Conservation (phyloP, 1,139 yeast genomes). For the Pichia sp. region DNA sequence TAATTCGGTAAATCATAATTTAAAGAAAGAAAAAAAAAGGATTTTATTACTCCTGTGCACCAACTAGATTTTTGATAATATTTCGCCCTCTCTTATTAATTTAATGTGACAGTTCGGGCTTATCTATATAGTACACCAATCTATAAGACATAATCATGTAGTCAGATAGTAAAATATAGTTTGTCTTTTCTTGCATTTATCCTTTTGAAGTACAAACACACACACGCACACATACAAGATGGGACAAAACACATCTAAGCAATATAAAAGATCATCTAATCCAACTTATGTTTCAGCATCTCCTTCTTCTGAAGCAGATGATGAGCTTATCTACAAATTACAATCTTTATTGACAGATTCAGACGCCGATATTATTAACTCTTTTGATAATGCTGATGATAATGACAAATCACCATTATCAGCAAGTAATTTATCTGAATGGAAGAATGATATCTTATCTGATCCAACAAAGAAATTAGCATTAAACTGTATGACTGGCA, state of each 20-base stretch:
- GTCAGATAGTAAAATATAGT: too few species aligned
- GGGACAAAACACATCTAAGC: conserved; percentile 27
- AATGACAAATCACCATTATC: conserved; percentile 31
- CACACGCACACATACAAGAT: too few species aligned
- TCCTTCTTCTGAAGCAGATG: conserved; percentile 21
- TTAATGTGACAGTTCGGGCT: too few species aligned
- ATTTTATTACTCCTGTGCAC: too few species aligned
- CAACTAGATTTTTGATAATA: too few species aligned
- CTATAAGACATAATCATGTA: too few species aligned
- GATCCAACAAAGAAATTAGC: conserved; percentile 56
- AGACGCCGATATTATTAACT: too few species aligned
- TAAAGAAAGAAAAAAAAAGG: too few species aligned
- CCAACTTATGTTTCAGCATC: conserved; percentile 18
- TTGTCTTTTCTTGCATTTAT: not conserved
- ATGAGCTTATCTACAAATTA: conserved; percentile 26
- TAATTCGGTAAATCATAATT: too few species aligned
- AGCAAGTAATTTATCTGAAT: conserved; percentile 33
- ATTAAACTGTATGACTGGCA: conserved; percentile 51
- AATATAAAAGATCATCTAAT: not conserved
- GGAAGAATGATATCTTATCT: conserved; percentile 45
- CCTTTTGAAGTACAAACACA: not conserved
- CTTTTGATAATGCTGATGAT: not conserved
- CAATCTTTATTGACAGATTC: conserved; percentile 20
- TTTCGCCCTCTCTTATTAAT: too few species aligned
- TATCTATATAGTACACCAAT: too few species aligned